Percentiles rank a stretch among this genome's conserved stretches.
phyloP scores from a whole-genome alignment of 2,329 filamentous ascomycete species.

The Arthroderma sp. region DNA sequence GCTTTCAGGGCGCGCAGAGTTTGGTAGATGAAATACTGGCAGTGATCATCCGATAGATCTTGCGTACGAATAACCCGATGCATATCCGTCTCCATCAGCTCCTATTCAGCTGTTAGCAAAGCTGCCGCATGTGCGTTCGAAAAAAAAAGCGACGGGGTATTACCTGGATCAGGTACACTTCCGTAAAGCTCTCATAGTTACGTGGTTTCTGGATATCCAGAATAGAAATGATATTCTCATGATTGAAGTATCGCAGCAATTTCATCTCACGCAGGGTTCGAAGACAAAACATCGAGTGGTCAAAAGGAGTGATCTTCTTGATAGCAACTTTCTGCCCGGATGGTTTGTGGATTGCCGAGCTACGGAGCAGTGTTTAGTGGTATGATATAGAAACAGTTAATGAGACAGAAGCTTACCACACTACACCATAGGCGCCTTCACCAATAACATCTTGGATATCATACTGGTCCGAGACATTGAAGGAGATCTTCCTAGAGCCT shows the following conservation, averaged over 20 bases:
- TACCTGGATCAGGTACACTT: constrained; percentile 98
- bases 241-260: constrained; percentile 95
- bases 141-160: constrained; percentile 11
- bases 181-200: constrained; percentile 89
- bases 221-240: constrained; percentile 99
- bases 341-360: constrained; percentile 94
- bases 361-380: constrained; percentile 24
- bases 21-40: constrained; percentile 99
- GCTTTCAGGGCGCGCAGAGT: constrained; percentile 94
- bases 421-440: constrained; percentile 94
- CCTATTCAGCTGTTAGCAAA: constrained; percentile 37
- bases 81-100: constrained; percentile 99
- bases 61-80: constrained; percentile 97
- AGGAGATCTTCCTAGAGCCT: constrained; percentile 83
- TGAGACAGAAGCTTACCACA: constrained; percentile 56
- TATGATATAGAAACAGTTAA: not conserved
- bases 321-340: constrained; percentile 98
- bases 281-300: constrained; percentile 98
- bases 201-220: constrained; percentile 97
- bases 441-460: constrained; percentile 99
- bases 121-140: constrained; percentile 9
- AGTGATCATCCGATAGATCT: constrained; percentile 96
- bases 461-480: constrained; percentile 99
- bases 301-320: constrained; percentile 99
- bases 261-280: constrained; percentile 98